phyloP scores from a whole-genome alignment of 805 yeast species.

The Tetrapisispora fleetii region DNA sequence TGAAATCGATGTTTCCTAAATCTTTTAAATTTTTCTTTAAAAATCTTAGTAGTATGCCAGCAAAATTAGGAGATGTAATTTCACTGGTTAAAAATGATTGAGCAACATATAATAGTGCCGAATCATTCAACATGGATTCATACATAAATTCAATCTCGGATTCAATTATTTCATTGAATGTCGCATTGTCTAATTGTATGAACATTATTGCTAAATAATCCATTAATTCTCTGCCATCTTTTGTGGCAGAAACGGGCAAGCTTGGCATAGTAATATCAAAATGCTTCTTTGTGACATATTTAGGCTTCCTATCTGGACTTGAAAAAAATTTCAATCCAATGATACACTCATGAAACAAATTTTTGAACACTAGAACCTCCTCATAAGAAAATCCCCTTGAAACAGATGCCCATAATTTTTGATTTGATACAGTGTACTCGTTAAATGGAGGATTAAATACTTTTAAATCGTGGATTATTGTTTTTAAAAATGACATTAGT shows the following conservation, averaged over 20 bases:
- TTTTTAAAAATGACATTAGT: slow-evolving; percentile 78
- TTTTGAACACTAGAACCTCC: slow-evolving; percentile 68
- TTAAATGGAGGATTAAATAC: slow-evolving; percentile 78
- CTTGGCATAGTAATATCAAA: slow-evolving; percentile 73
- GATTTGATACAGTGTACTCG: slow-evolving; percentile 39
- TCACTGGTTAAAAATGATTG: slow-evolving; percentile 92
- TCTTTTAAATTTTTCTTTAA: slow-evolving; percentile 62
- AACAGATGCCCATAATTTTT: slow-evolving; percentile 68
- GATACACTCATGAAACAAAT: slow-evolving; percentile 75
- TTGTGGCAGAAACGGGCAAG: slow-evolving; percentile 75
- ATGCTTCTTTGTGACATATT: slow-evolving; percentile 21
- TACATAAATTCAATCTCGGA: slow-evolving; percentile 71
- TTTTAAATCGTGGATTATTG: slow-evolving; percentile 81
- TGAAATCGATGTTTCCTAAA: slow-evolving; percentile 70
- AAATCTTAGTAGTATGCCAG: slow-evolving; percentile 72
- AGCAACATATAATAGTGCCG: slow-evolving; percentile 81
- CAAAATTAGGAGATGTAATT: slow-evolving; percentile 85
- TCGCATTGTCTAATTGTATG: slow-evolving; percentile 88
- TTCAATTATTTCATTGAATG: slow-evolving; percentile 85
- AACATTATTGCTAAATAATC: slow-evolving; percentile 90
- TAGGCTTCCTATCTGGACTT: slow-evolving; percentile 24
- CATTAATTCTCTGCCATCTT: slow-evolving; percentile 92
- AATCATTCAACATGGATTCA: slow-evolving; percentile 68
- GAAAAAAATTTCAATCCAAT: slow-evolving; percentile 73
- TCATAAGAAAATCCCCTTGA: slow-evolving; percentile 79